phyloP scores from a whole-genome alignment of 2,329 filamentous ascomycete species.

The Thielaviopsis euricoi region DNA sequence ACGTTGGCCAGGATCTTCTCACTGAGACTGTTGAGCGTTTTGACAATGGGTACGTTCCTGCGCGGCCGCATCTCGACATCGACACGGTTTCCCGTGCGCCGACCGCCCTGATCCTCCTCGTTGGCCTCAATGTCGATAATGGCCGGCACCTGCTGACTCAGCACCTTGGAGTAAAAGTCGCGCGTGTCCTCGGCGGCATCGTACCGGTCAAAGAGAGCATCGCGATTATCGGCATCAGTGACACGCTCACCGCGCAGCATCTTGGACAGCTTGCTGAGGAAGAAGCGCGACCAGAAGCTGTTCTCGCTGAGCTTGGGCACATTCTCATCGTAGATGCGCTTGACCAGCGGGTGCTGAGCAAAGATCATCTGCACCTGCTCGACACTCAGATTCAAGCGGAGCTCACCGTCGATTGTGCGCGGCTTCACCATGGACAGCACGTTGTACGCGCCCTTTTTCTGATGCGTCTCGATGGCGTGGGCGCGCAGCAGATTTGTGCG shows the following conservation, averaged over 20 bases:
- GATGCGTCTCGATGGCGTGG: conserved; percentile 74
- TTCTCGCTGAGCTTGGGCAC: conserved; percentile 65
- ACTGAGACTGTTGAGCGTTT: conserved; percentile 75
- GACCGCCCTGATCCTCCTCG: conserved; percentile 82
- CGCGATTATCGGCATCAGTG: conserved; percentile 56
- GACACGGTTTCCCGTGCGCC: conserved; percentile 65
- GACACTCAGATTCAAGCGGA: conserved; percentile 69
- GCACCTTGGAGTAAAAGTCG: conserved; percentile 33
- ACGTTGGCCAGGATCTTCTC: conserved; percentile 89
- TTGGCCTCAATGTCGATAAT: conserved; percentile 90
- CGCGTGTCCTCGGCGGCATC: conserved; percentile 53
- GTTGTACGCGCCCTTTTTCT: conserved; percentile 82
- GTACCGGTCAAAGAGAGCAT: conserved; percentile 74
- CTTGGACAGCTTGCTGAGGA: conserved; percentile 78
- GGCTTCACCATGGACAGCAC: conserved; percentile 82
- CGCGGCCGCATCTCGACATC: conserved; percentile 80
- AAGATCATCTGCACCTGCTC: conserved; percentile 92
- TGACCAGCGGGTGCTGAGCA: conserved; percentile 78
- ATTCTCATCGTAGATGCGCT: conserved; percentile 81
- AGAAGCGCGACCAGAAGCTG: conserved; percentile 89
- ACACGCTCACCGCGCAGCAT: conserved; percentile 82
- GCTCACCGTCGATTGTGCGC: conserved; percentile 53
- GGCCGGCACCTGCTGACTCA: conserved; percentile 57
- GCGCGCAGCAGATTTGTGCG: conserved; percentile 72
- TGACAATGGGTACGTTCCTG: conserved; percentile 71